Evolutionary conservation across 176 grass and related monocot genomes (phyloP).

Genomic region (Zizania latifolia): DNA sequence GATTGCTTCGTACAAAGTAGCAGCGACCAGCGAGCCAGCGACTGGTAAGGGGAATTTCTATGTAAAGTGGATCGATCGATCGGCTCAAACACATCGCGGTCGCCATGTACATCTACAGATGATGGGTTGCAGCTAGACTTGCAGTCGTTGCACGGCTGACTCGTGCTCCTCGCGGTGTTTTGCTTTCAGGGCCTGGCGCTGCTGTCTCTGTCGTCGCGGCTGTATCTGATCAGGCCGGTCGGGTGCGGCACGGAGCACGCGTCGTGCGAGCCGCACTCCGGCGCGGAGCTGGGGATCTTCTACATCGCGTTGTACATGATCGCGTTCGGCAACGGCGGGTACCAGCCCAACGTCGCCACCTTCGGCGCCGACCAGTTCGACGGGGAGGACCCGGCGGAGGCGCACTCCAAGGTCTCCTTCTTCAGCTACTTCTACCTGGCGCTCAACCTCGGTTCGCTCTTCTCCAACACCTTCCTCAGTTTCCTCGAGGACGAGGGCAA

Average conservation of each 20-base stretch:
- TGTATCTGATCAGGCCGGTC: slow-evolving; percentile 54
- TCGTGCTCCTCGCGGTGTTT: background rate
- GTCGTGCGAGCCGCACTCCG: slow-evolving; percentile 51
- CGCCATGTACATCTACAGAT: background rate
- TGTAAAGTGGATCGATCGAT: background rate
- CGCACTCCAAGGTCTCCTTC: slow-evolving; percentile 85
- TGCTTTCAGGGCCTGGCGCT: slow-evolving; percentile 60
- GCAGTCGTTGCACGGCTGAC: background rate
- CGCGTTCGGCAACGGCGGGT: slow-evolving; percentile 89
- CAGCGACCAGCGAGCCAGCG: no score
- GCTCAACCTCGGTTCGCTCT: slow-evolving; percentile 92
- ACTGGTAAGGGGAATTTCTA: background rate
- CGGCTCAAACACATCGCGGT: background rate
- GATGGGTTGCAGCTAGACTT: no score
- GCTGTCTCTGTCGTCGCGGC: slow-evolving; percentile 53
- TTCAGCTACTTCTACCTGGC: slow-evolving; percentile 99
- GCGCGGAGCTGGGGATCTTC: slow-evolving; percentile 55
- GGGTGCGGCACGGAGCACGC: slow-evolving; percentile 57
- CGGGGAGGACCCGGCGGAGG: slow-evolving; percentile 52
- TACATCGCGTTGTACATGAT: slow-evolving; percentile 91
- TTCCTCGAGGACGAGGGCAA: slow-evolving; percentile 70
- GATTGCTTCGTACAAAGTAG: background rate
- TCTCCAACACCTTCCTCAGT: slow-evolving; percentile 93
- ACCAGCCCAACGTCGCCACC: slow-evolving; percentile 89
- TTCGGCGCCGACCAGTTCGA: slow-evolving; percentile 95